These are phyloP conservation scores for Rhynchospora tenuis DNA, from an alignment of 176 grass and related monocot species.

Conservation along the genomic window DNA sequence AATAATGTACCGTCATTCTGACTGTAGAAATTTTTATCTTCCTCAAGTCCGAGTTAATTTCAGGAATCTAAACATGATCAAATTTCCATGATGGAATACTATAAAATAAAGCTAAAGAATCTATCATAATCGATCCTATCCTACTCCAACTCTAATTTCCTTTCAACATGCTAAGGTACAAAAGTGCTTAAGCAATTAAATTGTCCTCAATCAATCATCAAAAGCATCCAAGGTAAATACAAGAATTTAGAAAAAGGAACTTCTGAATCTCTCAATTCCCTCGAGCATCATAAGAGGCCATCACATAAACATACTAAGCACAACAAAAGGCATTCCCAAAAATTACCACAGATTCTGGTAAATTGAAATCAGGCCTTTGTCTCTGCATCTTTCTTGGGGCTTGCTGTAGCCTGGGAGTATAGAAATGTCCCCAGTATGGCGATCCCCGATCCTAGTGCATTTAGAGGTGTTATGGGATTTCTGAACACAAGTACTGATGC, in stretches of 20 bases:
- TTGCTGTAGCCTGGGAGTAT: conserved; percentile 29
- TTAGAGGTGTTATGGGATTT: conserved; percentile 36
- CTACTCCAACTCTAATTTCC: not conserved
- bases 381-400: not conserved
- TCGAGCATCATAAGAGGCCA: not conserved
- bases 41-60: not conserved
- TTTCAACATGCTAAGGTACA: not conserved
- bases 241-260: not conserved
- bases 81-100: not conserved
- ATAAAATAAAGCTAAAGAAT: not conserved
- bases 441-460: conserved; percentile 38
- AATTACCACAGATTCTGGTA: not conserved
- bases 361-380: conserved; percentile 11
- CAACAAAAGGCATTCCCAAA: not conserved
- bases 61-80: not conserved
- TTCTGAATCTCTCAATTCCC: not conserved
- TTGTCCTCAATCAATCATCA: not conserved
- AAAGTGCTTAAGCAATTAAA: not conserved
- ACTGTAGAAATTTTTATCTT: not conserved
- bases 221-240: not conserved
- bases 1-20: not conserved
- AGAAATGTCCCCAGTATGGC: conserved; percentile 42
- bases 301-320: not conserved
- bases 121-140: not conserved
- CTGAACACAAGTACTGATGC: conserved; percentile 37